These are phyloP conservation scores for Coemansia sp. DNA, from an alignment of 192 early-diverging fungal species.

Conservation along the genomic window DNA sequence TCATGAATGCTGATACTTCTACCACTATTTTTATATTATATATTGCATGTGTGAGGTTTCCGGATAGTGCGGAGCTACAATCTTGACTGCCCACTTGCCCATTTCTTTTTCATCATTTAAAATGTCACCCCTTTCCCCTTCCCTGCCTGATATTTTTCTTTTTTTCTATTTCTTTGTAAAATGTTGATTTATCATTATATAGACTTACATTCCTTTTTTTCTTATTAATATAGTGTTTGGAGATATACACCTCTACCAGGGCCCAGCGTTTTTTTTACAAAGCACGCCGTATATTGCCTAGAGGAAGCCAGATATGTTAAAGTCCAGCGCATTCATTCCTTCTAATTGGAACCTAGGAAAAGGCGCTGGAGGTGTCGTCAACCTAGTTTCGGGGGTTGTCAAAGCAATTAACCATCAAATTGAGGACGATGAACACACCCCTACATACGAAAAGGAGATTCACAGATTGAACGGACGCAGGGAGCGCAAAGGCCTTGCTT, in stretches of 20 bases:
- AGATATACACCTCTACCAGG: background rate
- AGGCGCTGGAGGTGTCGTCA: constrained; percentile 19
- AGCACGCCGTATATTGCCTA: background rate
- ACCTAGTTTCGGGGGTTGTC: constrained; percentile 35
- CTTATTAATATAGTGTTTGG: background rate
- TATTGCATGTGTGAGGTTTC: constrained; percentile 1
- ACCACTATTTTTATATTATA: too few species aligned
- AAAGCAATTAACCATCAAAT: constrained; percentile 33
- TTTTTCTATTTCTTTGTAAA: constrained; percentile 4
- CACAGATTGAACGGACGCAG: constrained; percentile 2
- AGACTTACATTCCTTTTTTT: background rate
- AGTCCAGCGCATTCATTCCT: constrained; percentile 45
- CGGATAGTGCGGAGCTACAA: background rate
- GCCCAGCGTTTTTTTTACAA: background rate
- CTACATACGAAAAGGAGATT: background rate
- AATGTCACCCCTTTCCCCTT: background rate
- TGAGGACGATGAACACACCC: constrained; percentile 2
- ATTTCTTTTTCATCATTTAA: constrained; percentile 6
- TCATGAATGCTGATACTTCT: background rate
- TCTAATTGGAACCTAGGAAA: constrained; percentile 33
- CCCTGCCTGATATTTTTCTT: background rate
- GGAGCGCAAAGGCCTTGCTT: background rate
- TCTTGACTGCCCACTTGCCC: constrained; percentile 8
- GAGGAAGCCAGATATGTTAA: constrained; percentile 9
- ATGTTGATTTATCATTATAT: constrained; percentile 5